phyloP scores from a whole-genome alignment of 805 yeast genomes.

The Candida loeiensis region DNA sequence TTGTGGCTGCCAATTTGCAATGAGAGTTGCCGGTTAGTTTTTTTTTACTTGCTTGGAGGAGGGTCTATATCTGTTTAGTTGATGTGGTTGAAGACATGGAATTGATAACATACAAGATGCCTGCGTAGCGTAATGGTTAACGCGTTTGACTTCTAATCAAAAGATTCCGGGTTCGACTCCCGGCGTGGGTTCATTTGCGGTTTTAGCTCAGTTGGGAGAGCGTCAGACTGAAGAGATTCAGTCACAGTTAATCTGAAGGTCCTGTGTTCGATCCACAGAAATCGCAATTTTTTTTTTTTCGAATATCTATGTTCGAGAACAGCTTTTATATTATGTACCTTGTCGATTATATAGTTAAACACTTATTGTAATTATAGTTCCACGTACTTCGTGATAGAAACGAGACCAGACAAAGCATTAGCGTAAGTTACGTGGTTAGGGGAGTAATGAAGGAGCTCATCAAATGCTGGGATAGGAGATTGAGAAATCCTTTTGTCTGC shows the following conservation, averaged over 20 bases:
- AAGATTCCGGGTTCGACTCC: conserved; percentile 11
- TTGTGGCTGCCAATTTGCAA: too few relatives aligned
- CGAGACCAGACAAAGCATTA: conserved; percentile 65
- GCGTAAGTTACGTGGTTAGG: conserved; percentile 65
- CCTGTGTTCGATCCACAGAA: conserved; percentile 87
- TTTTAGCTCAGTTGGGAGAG: conserved; percentile 22
- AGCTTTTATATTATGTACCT: neutral
- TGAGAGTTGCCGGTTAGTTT: too few relatives aligned
- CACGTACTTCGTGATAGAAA: conserved; percentile 51
- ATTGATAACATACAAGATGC: conserved; percentile 3
- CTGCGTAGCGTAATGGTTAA: conserved; percentile 21
- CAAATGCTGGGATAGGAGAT: conserved; percentile 62
- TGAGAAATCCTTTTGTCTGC: conserved; percentile 29
- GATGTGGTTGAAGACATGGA: neutral
- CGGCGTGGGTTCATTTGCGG: conserved; percentile 8
- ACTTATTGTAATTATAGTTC: conserved; percentile 23
- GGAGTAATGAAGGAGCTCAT: conserved; percentile 63
- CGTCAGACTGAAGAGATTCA: conserved; percentile 34
- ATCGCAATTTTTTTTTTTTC: conserved; percentile 40
- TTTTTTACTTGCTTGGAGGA: too few relatives aligned
- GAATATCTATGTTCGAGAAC: neutral
- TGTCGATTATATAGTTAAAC: conserved; percentile 3
- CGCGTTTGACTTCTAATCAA: conserved; percentile 21
- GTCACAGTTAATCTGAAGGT: conserved; percentile 58
- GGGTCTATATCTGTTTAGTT: neutral